phyloP scores from a whole-genome alignment of 257 asterid genomes.

The Scutellaria galericulata region DNA sequence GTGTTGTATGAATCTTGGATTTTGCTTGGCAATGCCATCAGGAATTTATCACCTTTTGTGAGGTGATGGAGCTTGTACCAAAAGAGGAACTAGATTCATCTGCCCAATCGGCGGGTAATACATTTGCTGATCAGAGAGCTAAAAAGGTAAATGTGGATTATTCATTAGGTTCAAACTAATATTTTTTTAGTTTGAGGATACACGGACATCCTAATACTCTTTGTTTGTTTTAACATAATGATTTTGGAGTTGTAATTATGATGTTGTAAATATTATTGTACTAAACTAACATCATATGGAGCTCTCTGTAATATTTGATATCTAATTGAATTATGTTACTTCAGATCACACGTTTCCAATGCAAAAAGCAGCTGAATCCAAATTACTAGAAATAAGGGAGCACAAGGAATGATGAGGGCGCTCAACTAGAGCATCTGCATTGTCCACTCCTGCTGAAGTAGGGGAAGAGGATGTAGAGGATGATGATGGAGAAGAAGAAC shows the following conservation, averaged over 20 bases:
- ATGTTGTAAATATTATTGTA: conserved; percentile 12
- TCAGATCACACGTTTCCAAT: conserved; percentile 83
- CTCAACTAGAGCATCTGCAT: conserved; percentile 91
- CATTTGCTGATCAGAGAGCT: conserved; percentile 73
- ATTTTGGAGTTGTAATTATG: not conserved
- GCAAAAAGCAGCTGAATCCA: conserved; percentile 93
- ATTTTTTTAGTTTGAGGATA: conserved; percentile 5
- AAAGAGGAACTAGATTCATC: conserved; percentile 70
- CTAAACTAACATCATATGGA: not conserved
- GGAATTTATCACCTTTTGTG: conserved; percentile 91
- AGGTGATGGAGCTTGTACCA: conserved; percentile 92
- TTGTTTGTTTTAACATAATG: not conserved
- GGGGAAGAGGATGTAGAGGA: conserved; percentile 81
- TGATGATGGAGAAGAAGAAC: conserved; percentile 97
- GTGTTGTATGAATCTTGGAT: conserved; percentile 23
- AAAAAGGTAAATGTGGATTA: conserved; percentile 61
- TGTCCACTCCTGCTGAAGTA: conserved; percentile 74
- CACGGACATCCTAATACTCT: not conserved
- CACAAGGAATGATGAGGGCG: conserved; percentile 94
- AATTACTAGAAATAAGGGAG: conserved; percentile 81
- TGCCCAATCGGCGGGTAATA: conserved; percentile 44
- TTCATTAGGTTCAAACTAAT: not conserved
- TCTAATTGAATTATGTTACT: conserved; percentile 32
- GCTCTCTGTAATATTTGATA: not conserved
- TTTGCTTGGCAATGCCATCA: conserved; percentile 36